These are phyloP conservation scores for Hura crepitans DNA, from an alignment of 441 rosid genomes.

Conservation along the genomic window DNA sequence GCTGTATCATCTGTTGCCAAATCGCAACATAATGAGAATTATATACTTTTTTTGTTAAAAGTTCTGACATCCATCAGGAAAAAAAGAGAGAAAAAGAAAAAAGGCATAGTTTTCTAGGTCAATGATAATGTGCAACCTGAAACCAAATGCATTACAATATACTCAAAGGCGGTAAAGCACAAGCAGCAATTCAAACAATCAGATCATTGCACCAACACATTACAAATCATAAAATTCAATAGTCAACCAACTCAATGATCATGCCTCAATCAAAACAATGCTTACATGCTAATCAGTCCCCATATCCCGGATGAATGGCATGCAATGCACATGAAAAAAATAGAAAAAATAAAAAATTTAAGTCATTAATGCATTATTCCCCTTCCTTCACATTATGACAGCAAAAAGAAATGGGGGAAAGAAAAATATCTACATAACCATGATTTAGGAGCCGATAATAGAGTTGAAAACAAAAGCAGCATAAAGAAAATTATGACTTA, in stretches of 20 bases:
- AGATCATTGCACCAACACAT: neutral
- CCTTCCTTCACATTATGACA: neutral
- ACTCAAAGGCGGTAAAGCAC: neutral
- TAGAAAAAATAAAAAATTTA: neutral
- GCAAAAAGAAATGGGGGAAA: neutral
- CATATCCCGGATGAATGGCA: neutral
- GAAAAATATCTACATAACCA: neutral
- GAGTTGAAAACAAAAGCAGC: constrained; percentile 9
- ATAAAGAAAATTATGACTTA: constrained; percentile 33
- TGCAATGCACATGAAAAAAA: neutral
- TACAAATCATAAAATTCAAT: neutral
- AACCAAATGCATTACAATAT: neutral
- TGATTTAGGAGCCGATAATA: neutral
- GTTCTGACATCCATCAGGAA: neutral
- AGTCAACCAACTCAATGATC: neutral
- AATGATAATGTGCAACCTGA: neutral
- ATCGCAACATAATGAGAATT: constrained; percentile 16
- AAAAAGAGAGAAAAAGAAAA: too few relatives aligned
- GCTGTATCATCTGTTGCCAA: constrained; percentile 71
- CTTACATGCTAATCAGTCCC: neutral
- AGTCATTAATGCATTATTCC: neutral
- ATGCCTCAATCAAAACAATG: neutral
- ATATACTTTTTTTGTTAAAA: too few relatives aligned
- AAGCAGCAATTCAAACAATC: neutral
- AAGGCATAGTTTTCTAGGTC: neutral